Evolutionary conservation across 768 basidiomycete genomes (phyloP).

Genomic region (Rhizopogon salebrosus): DNA sequence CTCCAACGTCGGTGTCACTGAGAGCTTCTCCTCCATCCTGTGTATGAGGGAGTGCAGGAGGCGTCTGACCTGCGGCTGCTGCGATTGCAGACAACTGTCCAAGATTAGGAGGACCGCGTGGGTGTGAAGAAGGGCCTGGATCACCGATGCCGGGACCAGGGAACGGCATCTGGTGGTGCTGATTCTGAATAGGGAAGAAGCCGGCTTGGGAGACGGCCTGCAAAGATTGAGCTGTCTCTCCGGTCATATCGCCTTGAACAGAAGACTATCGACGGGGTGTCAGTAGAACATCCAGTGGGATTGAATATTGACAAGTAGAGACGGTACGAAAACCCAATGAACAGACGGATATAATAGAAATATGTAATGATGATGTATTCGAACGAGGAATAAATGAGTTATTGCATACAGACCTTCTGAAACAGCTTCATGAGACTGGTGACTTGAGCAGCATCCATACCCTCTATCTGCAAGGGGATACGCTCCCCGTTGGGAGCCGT

Average conservation of each 20-base stretch:
- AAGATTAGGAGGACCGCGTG: conserved; percentile 60
- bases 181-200: conserved; percentile 26
- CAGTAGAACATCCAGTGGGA: background rate
- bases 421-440: conserved; percentile 56
- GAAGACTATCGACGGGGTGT: conserved; percentile 27
- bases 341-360: background rate
- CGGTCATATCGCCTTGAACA: conserved; percentile 48
- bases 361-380: background rate
- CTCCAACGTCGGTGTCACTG: conserved; percentile 24
- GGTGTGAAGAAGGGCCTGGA: conserved; percentile 70
- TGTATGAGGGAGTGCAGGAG: conserved; percentile 12
- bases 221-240: conserved; percentile 56
- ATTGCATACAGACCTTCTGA: conserved; percentile 42
- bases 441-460: conserved; percentile 51
- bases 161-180: conserved; percentile 20
- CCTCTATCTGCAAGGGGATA: conserved; percentile 1
- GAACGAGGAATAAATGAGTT: conserved; percentile 7
- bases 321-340: background rate
- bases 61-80: conserved; percentile 42
- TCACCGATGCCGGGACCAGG: conserved; percentile 51
- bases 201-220: conserved; percentile 48
- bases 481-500: conserved; percentile 10
- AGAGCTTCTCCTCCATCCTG: conserved; percentile 16
- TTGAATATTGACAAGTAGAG: background rate
- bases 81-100: conserved; percentile 48